Base-by-base conservation (phyloP, 352 stramenopile species). In the Elongisporangium senticosum region DNA sequence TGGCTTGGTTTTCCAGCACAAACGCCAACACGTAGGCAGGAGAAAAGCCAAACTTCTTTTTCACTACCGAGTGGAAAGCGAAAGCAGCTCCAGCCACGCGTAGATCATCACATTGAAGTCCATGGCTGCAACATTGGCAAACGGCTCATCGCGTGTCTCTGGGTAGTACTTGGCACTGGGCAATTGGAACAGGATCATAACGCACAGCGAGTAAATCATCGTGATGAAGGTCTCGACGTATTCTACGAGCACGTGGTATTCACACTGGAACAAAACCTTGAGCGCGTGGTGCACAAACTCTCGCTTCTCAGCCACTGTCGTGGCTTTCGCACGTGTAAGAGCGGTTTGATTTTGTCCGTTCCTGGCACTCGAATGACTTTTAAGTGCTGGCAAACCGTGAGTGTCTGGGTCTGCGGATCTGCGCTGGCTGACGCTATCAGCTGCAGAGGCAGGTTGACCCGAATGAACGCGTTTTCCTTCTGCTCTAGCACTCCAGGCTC, bases 21-120 rank as follows among this genome's bases (percentile, higher is more conserved):
- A 57, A 57, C 17, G 26, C 53, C 7, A 57, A n/a, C 6, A 50
- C 7, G 7, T 57, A 17, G 2, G 49, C 17, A 37, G 39, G 39
- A 4, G 53, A 57, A 20, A 57, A 57, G 8, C 28, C 28, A 28
- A 57, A 57, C 10, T n/a, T 19, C 13, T 22, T n/a, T 22, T 50
- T 48, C 24, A 57, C 17, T 7, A 20, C 7, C 3, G 33, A 11
- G 19, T 57, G 53, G n/a, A 57, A 22, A 15, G 28, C 28, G 53
- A 37, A n/a, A 49, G 26, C 5, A 40, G 17, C 33, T 57, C 53
- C 4, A 57, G 28, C 17, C 21, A 49, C 0, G 53, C 23, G 33
- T 57, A 57, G n/a, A 48, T 17, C 33, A 43, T 43, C 1, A 43
- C 33, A 17, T 43, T 43, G 10, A 43, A 43, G 1, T 6, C 33